Conservation (phyloP, 352 stramenopile genomes). For the Pythium brassicae region DNA sequence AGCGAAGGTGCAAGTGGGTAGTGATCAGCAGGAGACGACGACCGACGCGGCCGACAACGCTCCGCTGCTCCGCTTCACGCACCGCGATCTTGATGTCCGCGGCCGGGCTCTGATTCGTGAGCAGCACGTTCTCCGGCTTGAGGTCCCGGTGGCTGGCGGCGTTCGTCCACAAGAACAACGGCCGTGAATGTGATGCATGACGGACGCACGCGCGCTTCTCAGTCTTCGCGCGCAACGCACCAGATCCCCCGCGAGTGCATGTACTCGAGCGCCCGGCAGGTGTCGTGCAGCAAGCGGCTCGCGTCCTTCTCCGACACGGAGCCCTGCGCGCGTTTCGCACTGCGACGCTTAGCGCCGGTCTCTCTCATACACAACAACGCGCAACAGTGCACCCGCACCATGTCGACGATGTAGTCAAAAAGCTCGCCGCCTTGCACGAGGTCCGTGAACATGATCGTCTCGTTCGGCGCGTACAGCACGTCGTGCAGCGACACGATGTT, state of each 20-base stretch:
- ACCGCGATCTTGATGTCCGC: constrained; percentile 73
- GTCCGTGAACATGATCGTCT: constrained; percentile 81
- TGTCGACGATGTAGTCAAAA: constrained; percentile 73
- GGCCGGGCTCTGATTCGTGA: constrained; percentile 47
- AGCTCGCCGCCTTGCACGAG: constrained; percentile 71
- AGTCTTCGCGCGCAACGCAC: too few relatives aligned
- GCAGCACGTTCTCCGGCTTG: constrained; percentile 74
- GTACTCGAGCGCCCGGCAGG: constrained; percentile 59
- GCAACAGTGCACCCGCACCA: neutral
- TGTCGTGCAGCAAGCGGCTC: constrained; percentile 55
- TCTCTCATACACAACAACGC: neutral
- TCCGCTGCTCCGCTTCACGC: neutral
- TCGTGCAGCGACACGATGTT: constrained; percentile 76
- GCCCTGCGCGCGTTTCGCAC: constrained; percentile 23
- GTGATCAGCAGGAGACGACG: neutral
- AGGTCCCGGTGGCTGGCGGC: constrained; percentile 57
- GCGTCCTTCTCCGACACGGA: constrained; percentile 74
- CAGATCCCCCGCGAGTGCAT: constrained; percentile 64
- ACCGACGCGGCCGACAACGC: neutral
- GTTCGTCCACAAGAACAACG: too few relatives aligned
- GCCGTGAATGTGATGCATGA: too few relatives aligned
- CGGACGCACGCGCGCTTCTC: too few relatives aligned
- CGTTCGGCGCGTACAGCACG: constrained; percentile 47
- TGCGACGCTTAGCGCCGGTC: too few relatives aligned
- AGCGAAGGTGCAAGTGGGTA: too few relatives aligned